A percentile compares a stretch with the other conserved stretches of the same genome.
phyloP scores from a whole-genome alignment of 257 asterid genomes.

The Fraxinus pennsylvanica region DNA sequence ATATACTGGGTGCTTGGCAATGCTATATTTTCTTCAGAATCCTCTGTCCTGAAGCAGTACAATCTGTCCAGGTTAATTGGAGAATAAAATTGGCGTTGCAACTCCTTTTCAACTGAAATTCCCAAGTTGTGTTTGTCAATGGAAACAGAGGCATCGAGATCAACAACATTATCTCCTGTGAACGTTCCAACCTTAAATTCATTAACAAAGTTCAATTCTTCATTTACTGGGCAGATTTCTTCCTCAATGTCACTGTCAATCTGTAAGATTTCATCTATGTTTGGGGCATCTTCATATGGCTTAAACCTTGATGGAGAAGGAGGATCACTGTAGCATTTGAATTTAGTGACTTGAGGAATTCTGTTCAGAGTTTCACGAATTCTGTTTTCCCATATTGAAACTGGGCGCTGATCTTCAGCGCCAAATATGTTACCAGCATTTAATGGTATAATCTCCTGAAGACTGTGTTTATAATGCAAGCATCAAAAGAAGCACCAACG shows the following conservation, averaged over 20 bases:
- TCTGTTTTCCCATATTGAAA: conserved; percentile 78
- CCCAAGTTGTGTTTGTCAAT: conserved; percentile 20
- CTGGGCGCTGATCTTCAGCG: conserved; percentile 85
- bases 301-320: conserved; percentile 85
- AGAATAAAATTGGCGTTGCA: conserved; percentile 49
- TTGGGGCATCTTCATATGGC: conserved; percentile 63
- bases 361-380: conserved; percentile 82
- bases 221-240: conserved; percentile 68
- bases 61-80: conserved; percentile 49
- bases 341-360: conserved; percentile 55
- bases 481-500: neutral
- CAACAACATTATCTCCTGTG: conserved; percentile 22
- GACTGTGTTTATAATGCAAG: conserved; percentile 40
- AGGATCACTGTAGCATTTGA: conserved; percentile 82
- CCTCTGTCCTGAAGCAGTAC: conserved; percentile 53
- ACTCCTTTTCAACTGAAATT: conserved; percentile 31
- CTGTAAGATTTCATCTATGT: conserved; percentile 59
- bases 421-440: conserved; percentile 94
- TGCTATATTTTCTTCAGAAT: conserved; percentile 41
- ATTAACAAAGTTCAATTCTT: conserved; percentile 41
- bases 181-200: conserved; percentile 32
- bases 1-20: conserved; percentile 34
- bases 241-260: conserved; percentile 85
- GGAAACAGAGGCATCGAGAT: conserved; percentile 29
- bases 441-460: conserved; percentile 95